These are phyloP conservation scores for Jimgerdemannia flammicorona DNA, from an alignment of 192 early-diverging fungal species.

Conservation along the genomic window DNA sequence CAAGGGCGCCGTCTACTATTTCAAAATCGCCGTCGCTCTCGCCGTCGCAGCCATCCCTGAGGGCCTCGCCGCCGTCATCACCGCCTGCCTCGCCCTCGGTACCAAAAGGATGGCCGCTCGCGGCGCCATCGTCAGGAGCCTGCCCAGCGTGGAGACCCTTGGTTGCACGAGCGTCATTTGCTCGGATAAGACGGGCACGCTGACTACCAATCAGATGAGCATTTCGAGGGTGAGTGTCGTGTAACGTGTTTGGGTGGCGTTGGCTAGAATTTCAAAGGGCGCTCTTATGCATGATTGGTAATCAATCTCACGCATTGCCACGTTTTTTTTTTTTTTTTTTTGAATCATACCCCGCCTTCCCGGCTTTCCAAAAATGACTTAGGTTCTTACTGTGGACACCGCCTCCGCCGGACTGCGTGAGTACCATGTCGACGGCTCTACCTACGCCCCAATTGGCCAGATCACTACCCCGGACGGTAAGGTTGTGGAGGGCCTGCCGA, in stretches of 20 bases:
- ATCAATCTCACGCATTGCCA: constrained; percentile 1
- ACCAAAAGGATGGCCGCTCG: constrained; percentile 96
- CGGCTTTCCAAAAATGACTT: neutral
- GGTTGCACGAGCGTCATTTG: constrained; percentile 98
- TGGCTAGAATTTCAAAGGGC: neutral
- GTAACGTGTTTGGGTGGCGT: neutral
- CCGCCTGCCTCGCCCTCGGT: constrained; percentile 95
- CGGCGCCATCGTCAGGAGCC: constrained; percentile 92
- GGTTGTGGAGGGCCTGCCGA: constrained; percentile 47
- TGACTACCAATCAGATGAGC: constrained; percentile 98
- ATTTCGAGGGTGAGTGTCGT: constrained; percentile 51
- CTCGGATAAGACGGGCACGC: constrained; percentile 99
- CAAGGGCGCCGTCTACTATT: constrained; percentile 96
- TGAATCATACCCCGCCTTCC: neutral
- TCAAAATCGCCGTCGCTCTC: constrained; percentile 98
- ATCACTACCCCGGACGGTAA: constrained; percentile 47
- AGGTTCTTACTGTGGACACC: constrained; percentile 52
- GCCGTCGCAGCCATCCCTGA: constrained; percentile 99
- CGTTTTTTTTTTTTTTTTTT: too few relatives aligned
- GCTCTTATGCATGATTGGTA: constrained; percentile 10
- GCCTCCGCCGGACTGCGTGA: constrained; percentile 50
- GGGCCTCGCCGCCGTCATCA: constrained; percentile 97
- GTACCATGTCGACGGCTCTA: constrained; percentile 77
- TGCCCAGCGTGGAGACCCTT: constrained; percentile 93
- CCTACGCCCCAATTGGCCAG: constrained; percentile 81